A percentile compares a stretch with the other conserved stretches of the same genome.
phyloP scores from a whole-genome alignment of 768 basidiomycete species.

The Russula abietina region DNA sequence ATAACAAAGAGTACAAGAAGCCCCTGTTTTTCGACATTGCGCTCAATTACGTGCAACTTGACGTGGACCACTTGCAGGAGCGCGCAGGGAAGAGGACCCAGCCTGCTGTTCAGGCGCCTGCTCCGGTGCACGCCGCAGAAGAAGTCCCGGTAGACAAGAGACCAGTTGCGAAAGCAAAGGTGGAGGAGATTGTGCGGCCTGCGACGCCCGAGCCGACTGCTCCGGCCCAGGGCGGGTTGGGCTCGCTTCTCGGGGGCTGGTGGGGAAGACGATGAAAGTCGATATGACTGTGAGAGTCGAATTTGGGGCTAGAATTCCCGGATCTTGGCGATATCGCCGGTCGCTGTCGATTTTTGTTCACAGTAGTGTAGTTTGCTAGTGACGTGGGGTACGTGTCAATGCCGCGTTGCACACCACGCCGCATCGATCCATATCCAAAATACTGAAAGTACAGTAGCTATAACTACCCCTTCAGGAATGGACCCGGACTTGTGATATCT shows the following conservation, averaged over 20 bases:
- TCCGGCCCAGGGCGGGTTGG: constrained; percentile 48
- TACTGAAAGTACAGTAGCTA: no score
- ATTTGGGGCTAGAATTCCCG: not conserved
- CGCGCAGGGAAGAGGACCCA: constrained; percentile 65
- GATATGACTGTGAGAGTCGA: not conserved
- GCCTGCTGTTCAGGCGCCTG: constrained; percentile 26
- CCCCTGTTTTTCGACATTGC: constrained; percentile 93
- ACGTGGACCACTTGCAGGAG: constrained; percentile 69
- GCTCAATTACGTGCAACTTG: constrained; percentile 83
- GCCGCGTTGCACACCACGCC: not conserved
- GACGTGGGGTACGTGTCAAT: not conserved
- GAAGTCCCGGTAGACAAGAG: constrained; percentile 42
- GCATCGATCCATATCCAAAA: not conserved
- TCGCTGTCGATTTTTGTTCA: not conserved
- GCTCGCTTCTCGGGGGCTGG: constrained; percentile 73
- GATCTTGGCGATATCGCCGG: not conserved
- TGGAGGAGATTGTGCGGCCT: constrained; percentile 47
- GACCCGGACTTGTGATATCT: no score
- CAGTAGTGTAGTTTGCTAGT: not conserved
- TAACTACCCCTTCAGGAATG: not conserved
- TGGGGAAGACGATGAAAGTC: constrained; percentile 48
- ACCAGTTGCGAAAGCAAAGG: constrained; percentile 45
- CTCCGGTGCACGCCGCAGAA: constrained; percentile 25
- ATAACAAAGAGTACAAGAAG: constrained; percentile 58
- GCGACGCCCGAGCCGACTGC: constrained; percentile 44